Conservation (phyloP, 2,329 filamentous ascomycete genomes). For the Hysterium pulicare region DNA sequence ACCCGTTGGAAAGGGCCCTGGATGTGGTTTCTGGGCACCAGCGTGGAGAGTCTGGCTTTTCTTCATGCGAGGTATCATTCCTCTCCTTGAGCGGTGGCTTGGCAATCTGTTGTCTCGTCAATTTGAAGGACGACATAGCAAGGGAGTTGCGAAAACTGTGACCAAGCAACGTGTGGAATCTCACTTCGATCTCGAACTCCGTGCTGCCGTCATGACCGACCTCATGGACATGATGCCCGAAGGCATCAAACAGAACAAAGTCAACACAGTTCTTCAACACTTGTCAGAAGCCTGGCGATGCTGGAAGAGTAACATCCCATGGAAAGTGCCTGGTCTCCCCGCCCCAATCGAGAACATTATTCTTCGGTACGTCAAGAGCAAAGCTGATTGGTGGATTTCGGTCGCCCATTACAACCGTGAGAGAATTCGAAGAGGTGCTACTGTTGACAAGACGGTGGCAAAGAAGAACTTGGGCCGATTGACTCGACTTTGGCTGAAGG, state of each 20-base stretch:
- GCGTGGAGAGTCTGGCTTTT: conserved; percentile 99
- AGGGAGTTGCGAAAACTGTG: conserved; percentile 97
- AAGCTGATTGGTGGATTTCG: conserved; percentile 99
- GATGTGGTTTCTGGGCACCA: conserved; percentile 98
- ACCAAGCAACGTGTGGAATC: conserved; percentile 99
- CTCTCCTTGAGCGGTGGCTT: conserved; percentile 92
- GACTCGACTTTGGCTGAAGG: conserved; percentile 94
- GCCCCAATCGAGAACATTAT: conserved; percentile 99
- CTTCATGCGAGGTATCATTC: conserved; percentile 98
- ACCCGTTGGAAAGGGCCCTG: conserved; percentile 93
- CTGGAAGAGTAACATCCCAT: conserved; percentile 99
- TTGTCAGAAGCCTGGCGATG: conserved; percentile 97
- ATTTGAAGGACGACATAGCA: conserved; percentile 97
- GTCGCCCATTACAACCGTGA: conserved; percentile 99
- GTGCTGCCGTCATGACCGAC: conserved; percentile 97
- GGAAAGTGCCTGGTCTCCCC: conserved; percentile 95
- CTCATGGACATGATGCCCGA: conserved; percentile 99
- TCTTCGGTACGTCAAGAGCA: conserved; percentile 95
- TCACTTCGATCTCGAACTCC: conserved; percentile 94
- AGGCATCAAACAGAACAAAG: conserved; percentile 98
- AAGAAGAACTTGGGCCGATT: conserved; percentile 98
- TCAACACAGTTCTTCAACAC: conserved; percentile 96
- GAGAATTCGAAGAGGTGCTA: conserved; percentile 91
- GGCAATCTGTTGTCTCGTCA: conserved; percentile 95
- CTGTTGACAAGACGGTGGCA: conserved; percentile 97